These are phyloP conservation scores for Zygoascus biomembranicola DNA, from an alignment of 805 yeast species.

Conservation along the genomic window DNA sequence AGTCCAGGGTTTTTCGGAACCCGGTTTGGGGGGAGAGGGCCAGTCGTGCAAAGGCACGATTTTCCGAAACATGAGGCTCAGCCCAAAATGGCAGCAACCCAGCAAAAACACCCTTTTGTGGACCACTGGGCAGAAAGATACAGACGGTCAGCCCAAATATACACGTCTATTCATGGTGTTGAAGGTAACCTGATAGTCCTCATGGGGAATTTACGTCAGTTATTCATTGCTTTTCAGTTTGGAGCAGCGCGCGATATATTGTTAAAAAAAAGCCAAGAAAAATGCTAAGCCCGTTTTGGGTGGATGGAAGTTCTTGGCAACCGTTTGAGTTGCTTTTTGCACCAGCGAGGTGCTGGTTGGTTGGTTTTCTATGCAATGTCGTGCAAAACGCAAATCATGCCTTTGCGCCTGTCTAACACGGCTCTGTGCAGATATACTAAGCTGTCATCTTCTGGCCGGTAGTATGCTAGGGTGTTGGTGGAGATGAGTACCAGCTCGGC, in stretches of 20 bases:
- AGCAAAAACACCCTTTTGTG: background rate
- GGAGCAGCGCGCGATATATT: background rate
- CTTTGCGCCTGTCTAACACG: background rate
- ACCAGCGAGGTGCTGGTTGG: too few relatives aligned
- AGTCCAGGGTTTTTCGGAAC: too few relatives aligned
- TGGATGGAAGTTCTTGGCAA: background rate
- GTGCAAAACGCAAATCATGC: slow-evolving; percentile 1
- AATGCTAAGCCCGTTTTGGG: background rate
- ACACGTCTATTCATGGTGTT: too few relatives aligned
- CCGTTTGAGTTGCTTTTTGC: background rate
- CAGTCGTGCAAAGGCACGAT: background rate
- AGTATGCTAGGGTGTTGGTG: slow-evolving; percentile 1
- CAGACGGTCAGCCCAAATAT: too few relatives aligned
- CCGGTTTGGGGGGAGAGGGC: too few relatives aligned
- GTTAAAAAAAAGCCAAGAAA: background rate
- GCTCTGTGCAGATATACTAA: background rate
- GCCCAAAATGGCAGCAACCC: background rate
- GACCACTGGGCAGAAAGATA: too few relatives aligned
- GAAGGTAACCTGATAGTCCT: too few relatives aligned
- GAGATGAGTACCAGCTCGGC: slow-evolving; percentile 1
- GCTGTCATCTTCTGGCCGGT: slow-evolving; percentile 1
- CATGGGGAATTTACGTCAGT: too few relatives aligned
- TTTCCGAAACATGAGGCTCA: background rate
- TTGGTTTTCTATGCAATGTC: background rate
- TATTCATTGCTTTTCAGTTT: background rate